Conservation (phyloP, 2,329 filamentous ascomycete species). For the Fusarium sp. region DNA sequence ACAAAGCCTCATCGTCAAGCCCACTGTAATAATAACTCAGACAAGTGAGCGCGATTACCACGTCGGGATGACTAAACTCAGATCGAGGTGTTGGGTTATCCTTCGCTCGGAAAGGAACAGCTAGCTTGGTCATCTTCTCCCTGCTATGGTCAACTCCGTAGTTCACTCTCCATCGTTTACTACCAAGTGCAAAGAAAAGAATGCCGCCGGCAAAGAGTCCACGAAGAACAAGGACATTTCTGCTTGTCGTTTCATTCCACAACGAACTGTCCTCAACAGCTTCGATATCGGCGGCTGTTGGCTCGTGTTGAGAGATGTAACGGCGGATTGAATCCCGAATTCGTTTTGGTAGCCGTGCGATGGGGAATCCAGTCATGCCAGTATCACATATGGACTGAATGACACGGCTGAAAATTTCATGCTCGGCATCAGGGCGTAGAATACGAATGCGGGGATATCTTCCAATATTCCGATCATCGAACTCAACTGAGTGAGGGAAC, state of each 20-base stretch:
- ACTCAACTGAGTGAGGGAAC: constrained; percentile 58
- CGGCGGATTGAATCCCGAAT: constrained; percentile 51
- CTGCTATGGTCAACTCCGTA: constrained; percentile 67
- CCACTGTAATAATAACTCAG: constrained; percentile 70
- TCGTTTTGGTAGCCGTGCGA: constrained; percentile 51
- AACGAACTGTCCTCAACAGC: constrained; percentile 54
- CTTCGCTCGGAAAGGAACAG: constrained; percentile 71
- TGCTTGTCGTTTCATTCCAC: constrained; percentile 52
- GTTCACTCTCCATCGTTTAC: constrained; percentile 74
- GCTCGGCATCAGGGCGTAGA: constrained; percentile 52
- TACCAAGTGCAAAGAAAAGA: constrained; percentile 63
- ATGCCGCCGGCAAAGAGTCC: constrained; percentile 69
- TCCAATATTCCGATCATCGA: constrained; percentile 49
- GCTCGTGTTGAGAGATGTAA: constrained; percentile 59
- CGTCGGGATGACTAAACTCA: constrained; percentile 73
- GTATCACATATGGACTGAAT: constrained; percentile 57
- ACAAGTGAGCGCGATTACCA: constrained; percentile 67
- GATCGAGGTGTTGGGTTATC: constrained; percentile 66
- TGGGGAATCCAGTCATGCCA: constrained; percentile 58
- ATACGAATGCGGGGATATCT: constrained; percentile 64
- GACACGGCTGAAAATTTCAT: constrained; percentile 49
- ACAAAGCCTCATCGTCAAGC: constrained; percentile 63
- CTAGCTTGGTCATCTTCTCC: constrained; percentile 58
- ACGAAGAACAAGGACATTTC: constrained; percentile 61
- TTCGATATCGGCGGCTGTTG: constrained; percentile 47